Evolutionary conservation across 1,284 basidiomycete species (phyloP), one percentile per base, ranked within the genome.

Genomic region (Bondarzewia mesenterica): DNA sequence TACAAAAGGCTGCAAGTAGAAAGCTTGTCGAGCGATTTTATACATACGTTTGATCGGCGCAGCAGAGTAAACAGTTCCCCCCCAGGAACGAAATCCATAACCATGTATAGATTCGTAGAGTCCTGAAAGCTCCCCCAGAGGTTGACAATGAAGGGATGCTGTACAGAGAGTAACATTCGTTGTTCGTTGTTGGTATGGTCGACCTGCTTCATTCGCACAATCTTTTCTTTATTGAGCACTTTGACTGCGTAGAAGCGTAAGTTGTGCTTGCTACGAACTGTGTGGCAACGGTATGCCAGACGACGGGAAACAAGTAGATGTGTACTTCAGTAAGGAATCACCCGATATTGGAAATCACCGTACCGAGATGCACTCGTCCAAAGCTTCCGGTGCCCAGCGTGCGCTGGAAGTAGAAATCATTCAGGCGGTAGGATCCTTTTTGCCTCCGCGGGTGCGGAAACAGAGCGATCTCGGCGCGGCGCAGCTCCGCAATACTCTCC

Each of bases 21-120:
- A n/a, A n/a, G n/a, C n/a, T n/a, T n/a, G n/a, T n/a, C n/a, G n/a
- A n/a, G n/a, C n/a, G n/a, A n/a, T n/a, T n/a, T n/a, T n/a, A n/a
- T 35, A 71, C 80, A 56, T 46, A 93, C 93, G 65, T 89, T 90
- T 44, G 89, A 93, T 69, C 92, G 79, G 52, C 93, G 78, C 51
- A 97, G 67, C 40, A 96, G 78, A 42, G 89, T 90, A 64, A 99
- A 99, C 6, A 99, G 74, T 67, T 99, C 95, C 16, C 95, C 95
- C 18, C 95, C 95, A 0, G 93, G 92, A 4, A 99, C 95, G 63
- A 97, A 99, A 69, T 99, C 96, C 95, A 99, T 98, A 50, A 99
- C 94, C 93, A 99, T 97, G 74, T 96, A 99, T 12, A 99, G 72
- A 63, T 97, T 98, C 41, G 89, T 77, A 8, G 82, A 71, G 60